phyloP scores from a whole-genome alignment of 345 rosid species.

The Populus nigra region DNA sequence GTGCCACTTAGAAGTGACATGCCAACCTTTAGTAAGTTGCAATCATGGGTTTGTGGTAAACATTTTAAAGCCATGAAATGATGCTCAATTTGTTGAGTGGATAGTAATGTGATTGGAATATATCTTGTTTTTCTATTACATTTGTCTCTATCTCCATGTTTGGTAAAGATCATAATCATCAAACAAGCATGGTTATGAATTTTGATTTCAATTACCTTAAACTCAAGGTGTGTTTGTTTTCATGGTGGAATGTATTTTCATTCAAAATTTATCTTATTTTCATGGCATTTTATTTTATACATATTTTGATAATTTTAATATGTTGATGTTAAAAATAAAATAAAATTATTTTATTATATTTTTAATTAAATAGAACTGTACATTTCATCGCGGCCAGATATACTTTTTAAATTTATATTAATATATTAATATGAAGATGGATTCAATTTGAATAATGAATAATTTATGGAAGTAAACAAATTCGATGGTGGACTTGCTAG shows the following conservation, averaged over 20 bases:
- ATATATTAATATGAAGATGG: too few species aligned
- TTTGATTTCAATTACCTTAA: neutral
- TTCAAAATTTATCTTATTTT: too few species aligned
- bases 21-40: neutral
- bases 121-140: neutral
- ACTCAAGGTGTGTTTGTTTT: too few species aligned
- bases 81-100: neutral
- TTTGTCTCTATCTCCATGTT: neutral
- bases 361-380: too few species aligned
- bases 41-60: neutral
- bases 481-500: neutral
- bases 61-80: neutral
- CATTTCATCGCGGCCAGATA: rapidly evolving
- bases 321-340: too few species aligned
- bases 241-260: rapidly evolving
- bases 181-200: neutral
- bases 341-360: too few species aligned
- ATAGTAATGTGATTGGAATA: neutral
- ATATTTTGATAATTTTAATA: too few species aligned
- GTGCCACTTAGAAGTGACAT: neutral
- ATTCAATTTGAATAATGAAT: neutral
- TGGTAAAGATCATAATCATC: neutral
- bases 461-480: neutral
- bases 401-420: neutral
- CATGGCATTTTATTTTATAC: too few species aligned